Conservation (phyloP, 1,284 basidiomycete genomes). For the Heimioporus retisporus region DNA sequence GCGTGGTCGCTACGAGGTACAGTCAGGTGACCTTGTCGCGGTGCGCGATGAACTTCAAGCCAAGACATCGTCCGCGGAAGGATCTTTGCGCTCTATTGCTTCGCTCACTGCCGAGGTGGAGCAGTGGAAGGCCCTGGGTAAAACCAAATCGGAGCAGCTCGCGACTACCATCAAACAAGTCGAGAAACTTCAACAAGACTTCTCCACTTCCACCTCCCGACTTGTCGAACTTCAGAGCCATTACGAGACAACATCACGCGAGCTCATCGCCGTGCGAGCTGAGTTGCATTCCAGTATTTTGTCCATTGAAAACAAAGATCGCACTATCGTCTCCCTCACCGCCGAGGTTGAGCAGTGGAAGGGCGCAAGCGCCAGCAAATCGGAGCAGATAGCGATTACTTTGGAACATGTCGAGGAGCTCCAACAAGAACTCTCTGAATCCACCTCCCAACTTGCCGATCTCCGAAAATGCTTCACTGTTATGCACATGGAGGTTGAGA, state of each 20-base stretch:
- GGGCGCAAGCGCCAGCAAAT: conserved; percentile 1
- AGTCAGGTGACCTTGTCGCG: not conserved
- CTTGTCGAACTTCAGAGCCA: conserved; percentile 7
- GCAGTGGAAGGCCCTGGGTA: conserved; percentile 1
- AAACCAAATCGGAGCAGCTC: conserved; percentile 9
- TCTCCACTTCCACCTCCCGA: not conserved
- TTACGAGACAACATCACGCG: not conserved
- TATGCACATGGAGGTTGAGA: conserved; percentile 10
- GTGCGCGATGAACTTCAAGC: not conserved
- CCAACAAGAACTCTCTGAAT: conserved; percentile 1
- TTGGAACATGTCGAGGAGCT: conserved; percentile 8
- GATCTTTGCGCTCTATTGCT: not conserved
- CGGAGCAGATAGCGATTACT: not conserved
- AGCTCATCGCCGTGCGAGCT: not conserved
- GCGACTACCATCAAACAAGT: not conserved
- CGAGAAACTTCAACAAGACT: conserved; percentile 1
- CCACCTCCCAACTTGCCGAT: conserved; percentile 8
- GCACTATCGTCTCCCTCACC: conserved; percentile 4
- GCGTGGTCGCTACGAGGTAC: conserved; percentile 4
- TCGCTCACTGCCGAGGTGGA: conserved; percentile 11
- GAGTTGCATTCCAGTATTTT: not conserved
- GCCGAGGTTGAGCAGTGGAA: conserved; percentile 11
- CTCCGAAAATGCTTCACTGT: conserved; percentile 4
- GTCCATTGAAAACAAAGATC: not conserved
- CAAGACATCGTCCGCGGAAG: not conserved